These are phyloP conservation scores for Capniomyces stellatus DNA, from an alignment of 371 early-diverging fungal genomes.

Conservation along the genomic window DNA sequence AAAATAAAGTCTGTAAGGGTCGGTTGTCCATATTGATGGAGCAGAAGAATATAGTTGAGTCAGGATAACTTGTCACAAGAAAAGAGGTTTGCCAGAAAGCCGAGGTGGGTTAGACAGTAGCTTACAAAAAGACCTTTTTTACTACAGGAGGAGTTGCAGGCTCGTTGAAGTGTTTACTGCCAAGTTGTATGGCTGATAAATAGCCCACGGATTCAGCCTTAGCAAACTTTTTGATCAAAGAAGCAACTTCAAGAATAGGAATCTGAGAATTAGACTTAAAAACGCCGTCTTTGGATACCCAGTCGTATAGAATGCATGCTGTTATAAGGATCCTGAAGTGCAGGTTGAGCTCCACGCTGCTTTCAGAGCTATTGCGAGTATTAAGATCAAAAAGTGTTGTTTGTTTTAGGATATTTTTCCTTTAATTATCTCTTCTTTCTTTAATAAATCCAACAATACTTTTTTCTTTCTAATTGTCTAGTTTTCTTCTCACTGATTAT, in stretches of 20 bases:
- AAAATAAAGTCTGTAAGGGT: too few species aligned
- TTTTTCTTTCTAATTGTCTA: too few species aligned
- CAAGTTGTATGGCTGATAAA: background rate
- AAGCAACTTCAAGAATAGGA: slow-evolving; percentile 3
- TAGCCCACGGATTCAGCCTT: background rate
- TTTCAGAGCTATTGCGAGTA: slow-evolving; percentile 29
- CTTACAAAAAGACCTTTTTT: slow-evolving; percentile 1
- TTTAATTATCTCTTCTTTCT: too few species aligned
- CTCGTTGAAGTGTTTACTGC: slow-evolving; percentile 1
- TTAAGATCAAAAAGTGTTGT: too few species aligned
- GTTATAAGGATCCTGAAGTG: slow-evolving; percentile 56
- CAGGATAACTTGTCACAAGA: too few species aligned
- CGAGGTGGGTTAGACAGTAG: too few species aligned
- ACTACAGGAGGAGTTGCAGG: background rate
- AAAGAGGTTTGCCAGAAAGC: too few species aligned
- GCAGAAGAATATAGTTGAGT: too few species aligned
- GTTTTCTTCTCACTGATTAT: too few species aligned
- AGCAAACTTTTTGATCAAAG: background rate
- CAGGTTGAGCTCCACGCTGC: slow-evolving; percentile 40
- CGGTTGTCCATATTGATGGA: too few species aligned
- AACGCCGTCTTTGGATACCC: slow-evolving; percentile 31
- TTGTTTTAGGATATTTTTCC: too few species aligned
- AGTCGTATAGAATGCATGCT: slow-evolving; percentile 77
- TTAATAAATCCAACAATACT: background rate
- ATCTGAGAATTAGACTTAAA: background rate